Percentiles rank a stretch among this genome's conserved stretches.
Conservation (phyloP, 2,329 filamentous ascomycete genomes). For the Davidsoniella eucalypti region DNA sequence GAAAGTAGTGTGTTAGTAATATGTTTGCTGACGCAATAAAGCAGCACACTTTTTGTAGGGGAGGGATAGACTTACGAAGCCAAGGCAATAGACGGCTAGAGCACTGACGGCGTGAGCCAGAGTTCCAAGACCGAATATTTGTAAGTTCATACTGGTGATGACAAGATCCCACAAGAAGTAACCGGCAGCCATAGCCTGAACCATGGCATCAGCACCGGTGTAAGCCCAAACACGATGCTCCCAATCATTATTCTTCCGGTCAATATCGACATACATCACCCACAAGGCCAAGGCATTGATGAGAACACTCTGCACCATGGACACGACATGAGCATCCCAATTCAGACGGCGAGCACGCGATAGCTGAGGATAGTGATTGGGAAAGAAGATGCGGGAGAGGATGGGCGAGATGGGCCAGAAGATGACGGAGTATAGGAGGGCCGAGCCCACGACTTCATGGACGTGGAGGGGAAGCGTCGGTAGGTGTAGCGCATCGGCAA, state of each 20-base stretch:
- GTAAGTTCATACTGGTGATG: slow-evolving; percentile 49
- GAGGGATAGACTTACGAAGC: slow-evolving; percentile 48
- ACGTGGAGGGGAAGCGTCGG: slow-evolving; percentile 57
- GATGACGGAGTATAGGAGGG: slow-evolving; percentile 51
- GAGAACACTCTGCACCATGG: slow-evolving; percentile 57
- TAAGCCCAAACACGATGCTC: slow-evolving; percentile 63
- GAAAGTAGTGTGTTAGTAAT: slow-evolving; percentile 4
- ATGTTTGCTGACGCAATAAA: neutral
- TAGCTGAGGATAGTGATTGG: slow-evolving; percentile 47
- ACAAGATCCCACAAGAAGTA: slow-evolving; percentile 76
- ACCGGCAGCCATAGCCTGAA: slow-evolving; percentile 60
- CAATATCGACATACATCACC: slow-evolving; percentile 52
- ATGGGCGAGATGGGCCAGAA: slow-evolving; percentile 50
- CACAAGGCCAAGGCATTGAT: slow-evolving; percentile 61
- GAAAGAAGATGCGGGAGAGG: slow-evolving; percentile 45
- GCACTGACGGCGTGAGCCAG: slow-evolving; percentile 63
- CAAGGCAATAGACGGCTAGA: slow-evolving; percentile 56
- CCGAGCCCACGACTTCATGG: slow-evolving; percentile 56
- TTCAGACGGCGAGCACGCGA: slow-evolving; percentile 48
- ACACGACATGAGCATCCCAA: slow-evolving; percentile 78
- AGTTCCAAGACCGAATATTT: slow-evolving; percentile 60
- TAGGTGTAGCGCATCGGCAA: slow-evolving; percentile 44
- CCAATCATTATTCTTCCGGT: slow-evolving; percentile 49
- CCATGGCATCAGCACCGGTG: slow-evolving; percentile 51
- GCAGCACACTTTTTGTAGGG: no score